Conservation (phyloP, 2,329 filamentous ascomycete species). For the Colletotrichum sp. region DNA sequence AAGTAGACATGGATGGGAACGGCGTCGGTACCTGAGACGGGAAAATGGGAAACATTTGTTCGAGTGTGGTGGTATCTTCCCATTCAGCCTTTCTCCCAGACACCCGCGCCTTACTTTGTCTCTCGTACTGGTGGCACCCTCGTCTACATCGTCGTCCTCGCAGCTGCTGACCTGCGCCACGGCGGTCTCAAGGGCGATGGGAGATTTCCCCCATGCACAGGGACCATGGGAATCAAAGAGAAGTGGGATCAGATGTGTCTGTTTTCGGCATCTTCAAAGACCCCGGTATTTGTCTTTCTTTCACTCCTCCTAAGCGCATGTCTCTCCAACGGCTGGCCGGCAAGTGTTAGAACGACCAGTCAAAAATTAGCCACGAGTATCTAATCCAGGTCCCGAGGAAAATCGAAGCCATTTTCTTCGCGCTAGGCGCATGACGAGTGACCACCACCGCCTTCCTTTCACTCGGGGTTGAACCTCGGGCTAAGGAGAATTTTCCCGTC, state of each 20-base stretch:
- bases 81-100: neutral
- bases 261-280: neutral
- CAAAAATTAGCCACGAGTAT: neutral
- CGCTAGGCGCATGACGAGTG: neutral
- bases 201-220: neutral
- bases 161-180: slow-evolving; percentile 15
- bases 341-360: neutral
- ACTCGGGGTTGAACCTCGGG: neutral
- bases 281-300: neutral
- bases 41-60: neutral
- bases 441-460: neutral
- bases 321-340: slow-evolving; percentile 2
- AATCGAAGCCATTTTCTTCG: neutral
- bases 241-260: slow-evolving; percentile 11
- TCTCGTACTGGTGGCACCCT: neutral
- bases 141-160: neutral
- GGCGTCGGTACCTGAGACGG: neutral
- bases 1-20: neutral
- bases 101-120: neutral
- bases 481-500: neutral
- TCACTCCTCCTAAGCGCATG: neutral
- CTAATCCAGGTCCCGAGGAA: neutral
- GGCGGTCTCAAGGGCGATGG: neutral
- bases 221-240: neutral
- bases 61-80: neutral